These are phyloP conservation scores for Colletotrichum horii DNA, from an alignment of 2,329 filamentous ascomycete species.

Conservation along the genomic window DNA sequence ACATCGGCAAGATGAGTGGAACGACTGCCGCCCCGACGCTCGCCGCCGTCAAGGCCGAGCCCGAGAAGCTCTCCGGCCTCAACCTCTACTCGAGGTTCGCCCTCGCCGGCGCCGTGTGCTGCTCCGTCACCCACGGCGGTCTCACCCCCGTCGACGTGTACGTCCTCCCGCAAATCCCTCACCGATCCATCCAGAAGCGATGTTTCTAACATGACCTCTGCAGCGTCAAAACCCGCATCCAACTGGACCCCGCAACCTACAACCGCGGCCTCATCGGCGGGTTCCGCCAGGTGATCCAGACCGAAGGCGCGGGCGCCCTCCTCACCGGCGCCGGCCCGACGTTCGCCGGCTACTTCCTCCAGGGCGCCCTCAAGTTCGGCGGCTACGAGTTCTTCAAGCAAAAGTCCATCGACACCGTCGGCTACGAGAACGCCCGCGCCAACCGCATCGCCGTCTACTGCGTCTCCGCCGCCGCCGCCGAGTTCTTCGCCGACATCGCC, in stretches of 20 bases:
- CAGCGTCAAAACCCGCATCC: constrained; percentile 95
- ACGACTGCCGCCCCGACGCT: constrained; percentile 54
- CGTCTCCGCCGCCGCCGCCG: constrained; percentile 67
- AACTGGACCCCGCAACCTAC: constrained; percentile 89
- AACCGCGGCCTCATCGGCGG: constrained; percentile 87
- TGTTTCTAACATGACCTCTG: neutral
- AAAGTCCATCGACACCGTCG: constrained; percentile 81
- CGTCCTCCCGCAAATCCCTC: constrained; percentile 47
- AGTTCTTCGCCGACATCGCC: constrained; percentile 78
- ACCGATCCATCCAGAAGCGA: neutral
- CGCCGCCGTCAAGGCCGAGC: constrained; percentile 46
- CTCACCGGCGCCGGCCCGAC: constrained; percentile 87
- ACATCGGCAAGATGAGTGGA: constrained; percentile 16
- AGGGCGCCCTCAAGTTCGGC: constrained; percentile 92
- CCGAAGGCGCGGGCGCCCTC: constrained; percentile 85
- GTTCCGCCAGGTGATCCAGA: constrained; percentile 83
- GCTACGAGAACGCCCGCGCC: constrained; percentile 77
- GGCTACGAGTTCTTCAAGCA: constrained; percentile 98
- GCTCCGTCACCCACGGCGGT: constrained; percentile 94
- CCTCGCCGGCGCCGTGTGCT: constrained; percentile 97
- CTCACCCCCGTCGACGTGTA: constrained; percentile 99
- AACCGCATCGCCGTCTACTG: constrained; percentile 86
- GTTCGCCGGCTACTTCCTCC: constrained; percentile 90
- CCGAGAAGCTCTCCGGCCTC: constrained; percentile 54
- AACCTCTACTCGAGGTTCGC: constrained; percentile 94